Percentiles rank a stretch among this genome's conserved stretches.
Conservation (phyloP, 108 stramenopile genomes). For the Cylindrotheca closterium region DNA sequence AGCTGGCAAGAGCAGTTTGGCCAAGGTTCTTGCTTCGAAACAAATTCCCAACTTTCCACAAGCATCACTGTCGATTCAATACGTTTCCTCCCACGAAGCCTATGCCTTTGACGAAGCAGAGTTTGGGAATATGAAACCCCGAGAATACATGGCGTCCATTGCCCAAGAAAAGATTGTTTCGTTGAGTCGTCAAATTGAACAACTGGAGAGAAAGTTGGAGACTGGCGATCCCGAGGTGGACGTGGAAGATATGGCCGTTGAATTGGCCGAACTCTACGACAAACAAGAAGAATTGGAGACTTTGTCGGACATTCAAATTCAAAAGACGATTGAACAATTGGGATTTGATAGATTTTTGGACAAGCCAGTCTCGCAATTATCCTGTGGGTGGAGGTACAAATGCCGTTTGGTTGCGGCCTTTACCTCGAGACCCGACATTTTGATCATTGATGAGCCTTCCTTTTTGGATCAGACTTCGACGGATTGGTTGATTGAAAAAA, state of each 20-base stretch:
- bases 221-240: not conserved
- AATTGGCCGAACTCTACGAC: constrained; percentile 9
- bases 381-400: constrained; percentile 69
- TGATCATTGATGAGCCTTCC: constrained; percentile 68
- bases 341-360: constrained; percentile 31
- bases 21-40: constrained; percentile 26
- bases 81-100: constrained; percentile 27
- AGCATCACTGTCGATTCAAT: constrained; percentile 17
- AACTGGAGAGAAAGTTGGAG: constrained; percentile 1
- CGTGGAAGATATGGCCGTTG: not conserved
- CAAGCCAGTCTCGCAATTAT: constrained; percentile 29
- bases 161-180: constrained; percentile 2
- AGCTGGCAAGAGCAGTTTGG: constrained; percentile 39
- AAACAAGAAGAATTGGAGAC: not conserved
- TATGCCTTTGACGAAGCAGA: constrained; percentile 5
- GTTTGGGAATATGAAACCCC: not conserved
- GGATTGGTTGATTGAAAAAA: constrained; percentile 40
- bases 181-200: not conserved
- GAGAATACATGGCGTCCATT: constrained; percentile 4
- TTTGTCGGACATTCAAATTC: not conserved
- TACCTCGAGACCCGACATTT: constrained; percentile 41
- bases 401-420: constrained; percentile 49
- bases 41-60: constrained; percentile 35
- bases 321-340: constrained; percentile 26
- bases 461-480: constrained; percentile 54